A percentile compares a stretch with the other conserved stretches of the same genome.
Evolutionary conservation across 768 basidiomycete genomes (phyloP).

Genomic region (Lactarius tabidus): DNA sequence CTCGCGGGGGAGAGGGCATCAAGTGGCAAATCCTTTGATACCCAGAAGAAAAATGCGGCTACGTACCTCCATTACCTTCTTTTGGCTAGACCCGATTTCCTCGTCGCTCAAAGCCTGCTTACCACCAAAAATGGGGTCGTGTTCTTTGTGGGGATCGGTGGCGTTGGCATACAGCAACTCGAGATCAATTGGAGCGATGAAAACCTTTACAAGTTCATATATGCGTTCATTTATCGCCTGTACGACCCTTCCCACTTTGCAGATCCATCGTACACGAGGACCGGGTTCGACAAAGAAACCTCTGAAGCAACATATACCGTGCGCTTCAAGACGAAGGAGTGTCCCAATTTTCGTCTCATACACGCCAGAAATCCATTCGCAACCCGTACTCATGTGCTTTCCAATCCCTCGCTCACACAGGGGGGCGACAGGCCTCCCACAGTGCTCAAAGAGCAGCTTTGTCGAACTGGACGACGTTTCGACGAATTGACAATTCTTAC

Average conservation of each 20-base stretch:
- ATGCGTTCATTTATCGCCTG: conserved; percentile 8
- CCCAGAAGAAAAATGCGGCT: neutral
- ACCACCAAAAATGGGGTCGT: neutral
- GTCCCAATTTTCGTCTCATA: too few species aligned
- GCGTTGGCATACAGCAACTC: neutral
- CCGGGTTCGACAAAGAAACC: neutral
- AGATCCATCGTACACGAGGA: neutral
- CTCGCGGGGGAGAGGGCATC: conserved; percentile 6
- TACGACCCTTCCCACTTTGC: conserved; percentile 5
- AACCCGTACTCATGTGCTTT: conserved; percentile 2
- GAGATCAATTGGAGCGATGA: neutral
- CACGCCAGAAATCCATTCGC: neutral
- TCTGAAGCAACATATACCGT: neutral
- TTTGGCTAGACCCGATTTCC: conserved; percentile 5
- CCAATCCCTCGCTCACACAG: neutral
- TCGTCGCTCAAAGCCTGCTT: conserved; percentile 8
- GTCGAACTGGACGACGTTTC: neutral
- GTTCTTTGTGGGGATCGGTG: conserved; percentile 1
- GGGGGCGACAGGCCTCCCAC: neutral
- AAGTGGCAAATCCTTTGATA: neutral
- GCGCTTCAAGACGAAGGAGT: neutral
- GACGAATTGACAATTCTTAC: neutral
- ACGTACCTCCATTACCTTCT: conserved; percentile 2
- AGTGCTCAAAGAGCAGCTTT: conserved; percentile 1
- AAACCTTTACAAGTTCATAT: neutral